Evolutionary conservation across 805 yeast genomes (phyloP).

Genomic region (Candida fluviatilis): DNA sequence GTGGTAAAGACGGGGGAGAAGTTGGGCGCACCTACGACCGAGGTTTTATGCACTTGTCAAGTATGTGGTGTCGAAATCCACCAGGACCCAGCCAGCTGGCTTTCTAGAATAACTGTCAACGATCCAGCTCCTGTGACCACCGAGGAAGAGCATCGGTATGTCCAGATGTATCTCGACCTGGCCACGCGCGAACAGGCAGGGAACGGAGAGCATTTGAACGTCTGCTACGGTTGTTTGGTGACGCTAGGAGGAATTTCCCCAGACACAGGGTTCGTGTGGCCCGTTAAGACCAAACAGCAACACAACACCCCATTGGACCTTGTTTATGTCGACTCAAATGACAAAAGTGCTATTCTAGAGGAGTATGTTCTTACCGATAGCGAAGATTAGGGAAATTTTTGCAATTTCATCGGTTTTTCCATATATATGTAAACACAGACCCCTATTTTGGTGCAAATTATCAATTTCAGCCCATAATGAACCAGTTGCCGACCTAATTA

Average conservation of each 20-base stretch:
- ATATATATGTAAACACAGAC: background rate
- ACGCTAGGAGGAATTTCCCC: slow-evolving; percentile 43
- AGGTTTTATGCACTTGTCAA: slow-evolving; percentile 33
- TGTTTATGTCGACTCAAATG: slow-evolving; percentile 10
- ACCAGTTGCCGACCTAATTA: too few relatives aligned
- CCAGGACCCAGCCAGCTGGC: slow-evolving; percentile 62
- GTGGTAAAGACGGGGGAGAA: slow-evolving; percentile 88
- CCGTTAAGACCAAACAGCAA: slow-evolving; percentile 24
- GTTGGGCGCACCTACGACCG: slow-evolving; percentile 45
- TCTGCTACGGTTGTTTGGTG: slow-evolving; percentile 78
- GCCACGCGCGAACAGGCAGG: background rate
- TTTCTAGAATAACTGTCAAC: slow-evolving; percentile 61
- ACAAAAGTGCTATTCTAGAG: slow-evolving; percentile 36
- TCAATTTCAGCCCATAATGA: too few relatives aligned
- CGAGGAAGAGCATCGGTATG: slow-evolving; percentile 34
- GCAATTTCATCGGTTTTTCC: background rate
- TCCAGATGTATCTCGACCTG: slow-evolving; percentile 4
- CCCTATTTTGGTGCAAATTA: too few relatives aligned
- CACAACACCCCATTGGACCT: slow-evolving; percentile 4
- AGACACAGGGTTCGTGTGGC: slow-evolving; percentile 28
- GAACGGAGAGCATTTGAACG: slow-evolving; percentile 12
- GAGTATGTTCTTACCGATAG: slow-evolving; percentile 47
- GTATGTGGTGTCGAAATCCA: slow-evolving; percentile 55
- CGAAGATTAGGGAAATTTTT: slow-evolving; percentile 11
- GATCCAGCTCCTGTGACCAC: slow-evolving; percentile 46